A percentile compares a stretch with the other conserved stretches of the same genome.
Conservation (phyloP, 2,329 filamentous ascomycete species). For the Aspergillus fischeri region DNA sequence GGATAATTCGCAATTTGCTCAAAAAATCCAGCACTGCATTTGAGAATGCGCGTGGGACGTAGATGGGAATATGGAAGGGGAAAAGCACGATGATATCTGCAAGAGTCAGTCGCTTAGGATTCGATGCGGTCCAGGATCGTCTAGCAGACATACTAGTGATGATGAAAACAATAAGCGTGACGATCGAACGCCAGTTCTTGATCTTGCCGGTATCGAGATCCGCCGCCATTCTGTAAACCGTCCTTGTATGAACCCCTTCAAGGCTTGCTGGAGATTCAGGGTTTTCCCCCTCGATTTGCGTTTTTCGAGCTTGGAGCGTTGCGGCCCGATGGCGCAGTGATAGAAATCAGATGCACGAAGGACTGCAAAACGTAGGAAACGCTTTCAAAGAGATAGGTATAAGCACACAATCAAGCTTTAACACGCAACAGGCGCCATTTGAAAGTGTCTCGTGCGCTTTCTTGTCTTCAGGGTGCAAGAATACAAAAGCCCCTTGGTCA, state of each 20-base stretch:
- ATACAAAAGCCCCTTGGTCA: neutral
- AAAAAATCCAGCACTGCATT: conserved; percentile 45
- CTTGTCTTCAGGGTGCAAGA: neutral
- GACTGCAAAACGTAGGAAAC: no score
- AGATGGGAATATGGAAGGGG: conserved; percentile 63
- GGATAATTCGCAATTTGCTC: conserved; percentile 50
- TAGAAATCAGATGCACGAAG: neutral
- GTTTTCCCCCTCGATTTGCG: neutral
- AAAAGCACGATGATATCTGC: conserved; percentile 66
- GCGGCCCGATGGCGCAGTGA: neutral
- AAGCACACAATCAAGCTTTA: neutral
- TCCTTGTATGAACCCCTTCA: neutral
- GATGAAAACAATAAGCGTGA: conserved; percentile 66
- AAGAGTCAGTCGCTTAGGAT: neutral
- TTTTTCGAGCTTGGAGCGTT: neutral
- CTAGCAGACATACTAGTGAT: conserved; percentile 58
- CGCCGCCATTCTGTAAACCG: conserved; percentile 19
- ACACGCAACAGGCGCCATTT: neutral
- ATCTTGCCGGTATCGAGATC: conserved; percentile 54
- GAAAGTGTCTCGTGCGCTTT: neutral
- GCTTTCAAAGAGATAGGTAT: neutral
- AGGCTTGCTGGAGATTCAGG: neutral
- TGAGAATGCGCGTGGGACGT: conserved; percentile 51
- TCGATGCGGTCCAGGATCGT: neutral
- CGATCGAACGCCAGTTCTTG: conserved; percentile 63